These are phyloP conservation scores for Botrytis elliptica DNA, from an alignment of 2,329 filamentous ascomycete genomes.

Conservation along the genomic window DNA sequence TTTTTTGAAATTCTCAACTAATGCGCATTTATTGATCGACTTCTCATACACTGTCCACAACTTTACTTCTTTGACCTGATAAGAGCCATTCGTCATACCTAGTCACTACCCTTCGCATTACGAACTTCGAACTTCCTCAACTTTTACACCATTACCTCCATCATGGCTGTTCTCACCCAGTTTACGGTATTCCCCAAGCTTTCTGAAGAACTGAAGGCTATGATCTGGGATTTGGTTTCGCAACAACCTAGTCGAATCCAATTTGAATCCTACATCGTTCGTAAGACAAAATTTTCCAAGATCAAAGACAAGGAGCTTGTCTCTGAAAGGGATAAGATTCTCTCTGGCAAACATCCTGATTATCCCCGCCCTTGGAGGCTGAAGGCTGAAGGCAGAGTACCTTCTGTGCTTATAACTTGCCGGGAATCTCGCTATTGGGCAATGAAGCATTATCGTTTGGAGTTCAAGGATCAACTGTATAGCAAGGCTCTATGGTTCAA, in stretches of 20 bases:
- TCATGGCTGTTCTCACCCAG: background rate
- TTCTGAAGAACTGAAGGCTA: background rate
- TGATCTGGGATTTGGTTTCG: background rate
- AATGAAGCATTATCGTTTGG: background rate
- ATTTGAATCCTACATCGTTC: accelerated
- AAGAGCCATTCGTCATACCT: background rate
- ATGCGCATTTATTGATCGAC: background rate
- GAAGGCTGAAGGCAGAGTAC: background rate
- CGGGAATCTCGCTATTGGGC: constrained; percentile 2
- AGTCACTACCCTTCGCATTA: background rate
- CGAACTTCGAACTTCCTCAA: background rate
- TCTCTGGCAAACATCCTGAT: background rate
- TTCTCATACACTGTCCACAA: background rate
- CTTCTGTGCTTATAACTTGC: constrained; percentile 2
- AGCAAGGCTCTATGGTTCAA: background rate
- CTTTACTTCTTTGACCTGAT: background rate
- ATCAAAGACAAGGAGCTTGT: too few relatives aligned
- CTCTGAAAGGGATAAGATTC: background rate
- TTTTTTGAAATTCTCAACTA: background rate
- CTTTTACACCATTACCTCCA: background rate
- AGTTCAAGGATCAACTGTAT: background rate
- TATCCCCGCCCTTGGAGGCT: background rate
- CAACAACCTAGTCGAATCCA: background rate
- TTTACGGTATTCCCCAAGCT: constrained; percentile 4
- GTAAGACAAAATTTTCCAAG: too few relatives aligned